These are phyloP conservation scores for Mikania micrantha DNA, from an alignment of 129 eudicot species.

Conservation along the genomic window DNA sequence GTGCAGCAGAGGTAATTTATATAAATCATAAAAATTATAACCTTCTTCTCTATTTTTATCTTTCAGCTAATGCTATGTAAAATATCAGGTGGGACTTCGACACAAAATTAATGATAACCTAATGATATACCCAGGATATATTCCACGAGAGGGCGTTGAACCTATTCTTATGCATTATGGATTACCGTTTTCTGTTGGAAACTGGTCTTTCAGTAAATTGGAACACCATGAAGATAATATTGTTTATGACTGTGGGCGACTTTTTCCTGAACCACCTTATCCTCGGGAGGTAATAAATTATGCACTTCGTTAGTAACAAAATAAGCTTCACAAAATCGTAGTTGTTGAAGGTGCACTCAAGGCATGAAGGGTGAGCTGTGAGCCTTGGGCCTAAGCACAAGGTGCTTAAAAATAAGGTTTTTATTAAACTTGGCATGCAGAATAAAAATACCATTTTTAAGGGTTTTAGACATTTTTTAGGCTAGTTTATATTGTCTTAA, in stretches of 20 bases:
- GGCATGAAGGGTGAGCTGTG: too few relatives aligned
- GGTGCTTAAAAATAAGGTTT: too few relatives aligned
- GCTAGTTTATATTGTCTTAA: too few relatives aligned
- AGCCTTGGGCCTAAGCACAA: too few relatives aligned
- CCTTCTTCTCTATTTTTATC: background rate
- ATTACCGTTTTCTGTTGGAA: slow-evolving; percentile 82
- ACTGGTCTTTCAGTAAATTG: slow-evolving; percentile 93
- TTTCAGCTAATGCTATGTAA: slow-evolving; percentile 9
- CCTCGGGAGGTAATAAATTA: slow-evolving; percentile 70
- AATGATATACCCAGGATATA: slow-evolving; percentile 95
- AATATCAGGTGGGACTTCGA: slow-evolving; percentile 88
- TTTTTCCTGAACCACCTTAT: slow-evolving; percentile 99
- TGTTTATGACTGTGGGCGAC: slow-evolving; percentile 86
- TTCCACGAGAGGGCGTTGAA: slow-evolving; percentile 81
- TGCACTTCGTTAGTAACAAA: slow-evolving; percentile 1
- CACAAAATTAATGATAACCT: slow-evolving; percentile 89
- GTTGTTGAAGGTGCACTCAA: too few relatives aligned
- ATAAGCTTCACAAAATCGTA: background rate
- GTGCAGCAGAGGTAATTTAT: slow-evolving; percentile 82
- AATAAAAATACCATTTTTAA: too few relatives aligned
- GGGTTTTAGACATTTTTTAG: too few relatives aligned
- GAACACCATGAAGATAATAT: slow-evolving; percentile 74
- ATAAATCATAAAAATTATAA: background rate
- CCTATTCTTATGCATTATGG: slow-evolving; percentile 97
- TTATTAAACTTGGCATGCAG: too few relatives aligned